Base-by-base conservation (phyloP, 768 basidiomycete genomes). In the Candolleomyces eurysporus region DNA sequence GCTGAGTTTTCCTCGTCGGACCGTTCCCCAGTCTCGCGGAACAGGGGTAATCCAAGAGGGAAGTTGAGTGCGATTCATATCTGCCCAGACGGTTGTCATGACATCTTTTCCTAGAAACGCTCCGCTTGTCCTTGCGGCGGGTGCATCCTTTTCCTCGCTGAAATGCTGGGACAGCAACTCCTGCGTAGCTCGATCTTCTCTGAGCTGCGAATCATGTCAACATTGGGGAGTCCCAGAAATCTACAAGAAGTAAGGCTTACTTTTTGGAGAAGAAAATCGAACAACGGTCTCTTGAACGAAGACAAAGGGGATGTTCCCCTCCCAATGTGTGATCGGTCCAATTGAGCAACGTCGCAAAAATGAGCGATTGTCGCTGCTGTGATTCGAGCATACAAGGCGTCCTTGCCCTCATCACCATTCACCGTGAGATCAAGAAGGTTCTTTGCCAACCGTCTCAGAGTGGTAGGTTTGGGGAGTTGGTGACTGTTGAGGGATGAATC, bases 1-100 rank as follows among this genome's bases (percentile, higher is more conserved):
- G 43, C 65, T 75, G 5, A 78, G 67, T 52, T 75, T 75, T 0
- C 76, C 75, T 5, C 66, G 65, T 1, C 63, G 31, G 0, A 69
- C 46, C 2, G 71, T 73, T 0, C 75, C 75, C 70, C 74, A 73
- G 46, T 73, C 67, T 1, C n/a, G 55, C 3, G 77, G 76, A 0
- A 69, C 72, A 5, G 58, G 58, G 0, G 60, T 64, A 3, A 78
- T 63, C 74, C 76, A 78, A 0, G 64, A 65, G 0, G 74, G 76
- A 3, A 75, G 64, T 22, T 49, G 51, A 0, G 72, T 75, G 5
- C 39, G 57, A 7, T 40, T 39, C 71, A 75, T 77, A 63, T 76
- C 72, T 5, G n/a, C 32, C 67, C 72, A 73, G 8, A 75, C 50
- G 0, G 56, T 63, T 9, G 58, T 54, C 70, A 76, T 70, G 14